phyloP scores from a whole-genome alignment of 116 monocot genomes.

The Phalaenopsis hybrid region DNA sequence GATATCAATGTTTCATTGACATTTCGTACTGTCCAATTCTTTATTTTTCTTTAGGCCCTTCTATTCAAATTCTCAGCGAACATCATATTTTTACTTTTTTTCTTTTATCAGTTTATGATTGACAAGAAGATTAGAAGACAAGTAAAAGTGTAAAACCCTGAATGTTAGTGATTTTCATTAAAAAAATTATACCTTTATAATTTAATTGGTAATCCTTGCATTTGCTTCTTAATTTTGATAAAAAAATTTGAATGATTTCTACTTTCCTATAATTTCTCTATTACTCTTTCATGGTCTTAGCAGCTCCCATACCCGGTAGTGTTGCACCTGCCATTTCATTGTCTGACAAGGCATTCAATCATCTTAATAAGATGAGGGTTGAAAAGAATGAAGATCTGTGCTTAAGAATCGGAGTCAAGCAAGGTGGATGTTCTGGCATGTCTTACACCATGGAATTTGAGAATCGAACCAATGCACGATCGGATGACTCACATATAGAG shows the following conservation, averaged over 20 bases:
- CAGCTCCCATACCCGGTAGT: slow-evolving; percentile 35
- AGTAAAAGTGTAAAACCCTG: not conserved
- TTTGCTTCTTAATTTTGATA: not conserved
- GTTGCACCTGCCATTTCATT: slow-evolving; percentile 70
- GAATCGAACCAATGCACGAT: slow-evolving; percentile 44
- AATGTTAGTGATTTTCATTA: not conserved
- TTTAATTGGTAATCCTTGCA: not conserved
- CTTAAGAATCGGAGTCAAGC: slow-evolving; percentile 95
- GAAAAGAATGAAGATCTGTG: slow-evolving; percentile 84
- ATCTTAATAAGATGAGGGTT: slow-evolving; percentile 76
- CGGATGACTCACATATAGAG: slow-evolving; percentile 79
- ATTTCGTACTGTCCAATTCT: not conserved
- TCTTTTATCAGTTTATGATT: not conserved
- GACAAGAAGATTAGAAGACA: not conserved
- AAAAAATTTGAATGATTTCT: not conserved
- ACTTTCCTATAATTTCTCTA: not conserved
- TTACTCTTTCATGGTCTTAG: slow-evolving; percentile 11
- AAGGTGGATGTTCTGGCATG: slow-evolving; percentile 99
- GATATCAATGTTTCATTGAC: not conserved
- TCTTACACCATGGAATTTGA: slow-evolving; percentile 98
- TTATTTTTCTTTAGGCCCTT: not conserved
- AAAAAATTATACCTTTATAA: not conserved
- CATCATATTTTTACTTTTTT: not conserved
- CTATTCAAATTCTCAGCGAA: not conserved
- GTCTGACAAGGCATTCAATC: slow-evolving; percentile 69